Base-by-base conservation (phyloP, 352 stramenopile species). In the Globisporangium nunn region DNA sequence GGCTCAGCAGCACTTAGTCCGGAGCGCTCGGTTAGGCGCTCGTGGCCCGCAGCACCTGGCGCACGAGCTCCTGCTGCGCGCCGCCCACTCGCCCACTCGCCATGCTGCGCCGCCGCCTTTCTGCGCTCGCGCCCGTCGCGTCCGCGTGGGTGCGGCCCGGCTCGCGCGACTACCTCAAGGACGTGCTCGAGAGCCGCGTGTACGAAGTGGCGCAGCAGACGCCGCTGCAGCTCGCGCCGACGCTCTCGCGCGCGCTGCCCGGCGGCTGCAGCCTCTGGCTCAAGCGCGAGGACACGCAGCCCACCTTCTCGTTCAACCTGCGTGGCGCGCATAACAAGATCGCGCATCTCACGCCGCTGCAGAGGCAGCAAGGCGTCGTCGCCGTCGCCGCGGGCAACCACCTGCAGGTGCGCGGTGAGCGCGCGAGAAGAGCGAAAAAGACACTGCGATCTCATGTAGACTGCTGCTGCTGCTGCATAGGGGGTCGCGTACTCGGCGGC, bases 291-390 rank as follows among this genome's bases (percentile, higher is more conserved):
- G 97, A 99, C 66, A 94, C 96, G 62, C 96, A 99, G 74, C 94
- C 95, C 12, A 97, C 98, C 18, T 98, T 98, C 67, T 98, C 93
- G 41, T 99, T 99, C 80, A 99, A 98, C 75, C 75, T 99, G 55
- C 89, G 96, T 44, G 97, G 97, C 40, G 96, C 97, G 12, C 98
- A 99, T 85, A 99, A 99, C 77, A 98, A 98, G 74, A 98, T 99
- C 73, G 93, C 89, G n/a, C 85, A 91, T 54, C 68, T 98, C 46
- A 87, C 86, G n/a, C 49, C 62, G 15, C 67, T 82, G 48, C 77
- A 97, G 57, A 74, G 88, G 14, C 62, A 84, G 37, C 74, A 71
- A 31, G 96, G 96, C 41, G 85, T 94, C 51, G 82, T 94, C 37
- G 81, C 82, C 17, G 88, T 82, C 50, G 74, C 76, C 3, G 86